These are phyloP conservation scores for Erigeron canadensis DNA, from an alignment of 129 eudicot species.

Conservation along the genomic window DNA sequence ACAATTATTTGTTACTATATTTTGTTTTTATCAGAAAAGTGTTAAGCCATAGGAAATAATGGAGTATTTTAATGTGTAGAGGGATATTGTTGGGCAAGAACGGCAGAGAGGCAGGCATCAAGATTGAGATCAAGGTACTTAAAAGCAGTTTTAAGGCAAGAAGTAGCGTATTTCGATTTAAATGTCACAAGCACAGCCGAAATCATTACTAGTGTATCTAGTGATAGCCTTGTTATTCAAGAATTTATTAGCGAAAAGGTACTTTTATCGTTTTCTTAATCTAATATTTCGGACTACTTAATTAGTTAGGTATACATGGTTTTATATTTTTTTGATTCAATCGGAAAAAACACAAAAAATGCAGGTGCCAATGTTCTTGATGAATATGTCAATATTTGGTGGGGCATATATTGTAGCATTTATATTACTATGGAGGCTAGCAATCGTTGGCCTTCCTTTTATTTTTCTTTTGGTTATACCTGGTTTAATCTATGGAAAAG, in stretches of 20 bases:
- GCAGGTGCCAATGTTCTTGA: conserved; percentile 48
- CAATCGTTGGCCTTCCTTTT: conserved; percentile 59
- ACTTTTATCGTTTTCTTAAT: background rate
- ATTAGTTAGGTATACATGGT: too few relatives aligned
- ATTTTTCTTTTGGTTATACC: conserved; percentile 46
- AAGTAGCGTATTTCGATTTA: conserved; percentile 61
- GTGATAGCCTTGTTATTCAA: conserved; percentile 59
- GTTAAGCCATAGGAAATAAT: too few relatives aligned
- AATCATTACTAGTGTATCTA: conserved; percentile 58
- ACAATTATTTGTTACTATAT: too few relatives aligned
- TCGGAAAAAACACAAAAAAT: conserved; percentile 1
- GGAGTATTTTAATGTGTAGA: conserved; percentile 25
- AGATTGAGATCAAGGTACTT: conserved; percentile 49
- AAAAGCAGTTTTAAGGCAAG: conserved; percentile 70
- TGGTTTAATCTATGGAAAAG: conserved; percentile 45
- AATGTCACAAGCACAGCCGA: conserved; percentile 55
- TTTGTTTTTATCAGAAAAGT: too few relatives aligned
- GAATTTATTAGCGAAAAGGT: conserved; percentile 70
- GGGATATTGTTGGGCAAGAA: conserved; percentile 72
- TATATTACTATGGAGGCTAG: conserved; percentile 51
- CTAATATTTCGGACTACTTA: background rate
- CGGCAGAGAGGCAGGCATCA: conserved; percentile 71
- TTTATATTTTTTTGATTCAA: background rate
- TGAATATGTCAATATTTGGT: conserved; percentile 34
- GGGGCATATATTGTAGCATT: conserved; percentile 46